phyloP scores from a whole-genome alignment of 179 eudicot genomes.

The Beta corolliflora region DNA sequence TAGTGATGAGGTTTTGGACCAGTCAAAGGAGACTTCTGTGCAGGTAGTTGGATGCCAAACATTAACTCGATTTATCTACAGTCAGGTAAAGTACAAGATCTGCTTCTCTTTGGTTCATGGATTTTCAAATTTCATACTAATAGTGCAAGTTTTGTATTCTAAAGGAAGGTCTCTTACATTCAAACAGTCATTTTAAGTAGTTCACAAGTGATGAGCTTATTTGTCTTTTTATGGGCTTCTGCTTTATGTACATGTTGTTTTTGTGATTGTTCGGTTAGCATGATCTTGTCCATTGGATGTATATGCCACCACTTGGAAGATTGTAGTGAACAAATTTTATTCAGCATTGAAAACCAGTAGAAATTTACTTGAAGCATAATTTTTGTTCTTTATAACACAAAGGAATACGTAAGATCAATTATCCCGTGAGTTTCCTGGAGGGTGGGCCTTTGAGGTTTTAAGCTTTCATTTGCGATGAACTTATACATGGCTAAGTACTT shows the following conservation, averaged over 20 bases:
- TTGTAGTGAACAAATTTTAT: background rate
- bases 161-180: background rate
- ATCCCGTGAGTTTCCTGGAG: background rate
- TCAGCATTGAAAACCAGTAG: background rate
- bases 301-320: background rate
- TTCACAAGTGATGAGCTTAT: background rate
- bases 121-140: background rate
- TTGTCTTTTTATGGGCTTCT: background rate
- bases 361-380: background rate
- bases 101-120: constrained; percentile 12
- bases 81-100: constrained; percentile 51
- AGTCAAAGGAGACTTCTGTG: constrained; percentile 53
- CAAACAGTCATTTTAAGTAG: background rate
- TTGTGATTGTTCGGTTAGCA: background rate
- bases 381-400: background rate
- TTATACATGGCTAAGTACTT: background rate
- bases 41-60: constrained; percentile 78
- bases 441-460: background rate
- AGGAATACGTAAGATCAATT: background rate
- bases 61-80: constrained; percentile 64
- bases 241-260: background rate
- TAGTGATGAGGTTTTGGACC: constrained; percentile 68
- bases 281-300: background rate
- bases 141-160: background rate
- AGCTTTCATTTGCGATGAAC: background rate